Percentiles rank a stretch among this genome's conserved stretches.
phyloP scores from a whole-genome alignment of 2,329 filamentous ascomycete genomes.

The Gaeumannomyces sp. region DNA sequence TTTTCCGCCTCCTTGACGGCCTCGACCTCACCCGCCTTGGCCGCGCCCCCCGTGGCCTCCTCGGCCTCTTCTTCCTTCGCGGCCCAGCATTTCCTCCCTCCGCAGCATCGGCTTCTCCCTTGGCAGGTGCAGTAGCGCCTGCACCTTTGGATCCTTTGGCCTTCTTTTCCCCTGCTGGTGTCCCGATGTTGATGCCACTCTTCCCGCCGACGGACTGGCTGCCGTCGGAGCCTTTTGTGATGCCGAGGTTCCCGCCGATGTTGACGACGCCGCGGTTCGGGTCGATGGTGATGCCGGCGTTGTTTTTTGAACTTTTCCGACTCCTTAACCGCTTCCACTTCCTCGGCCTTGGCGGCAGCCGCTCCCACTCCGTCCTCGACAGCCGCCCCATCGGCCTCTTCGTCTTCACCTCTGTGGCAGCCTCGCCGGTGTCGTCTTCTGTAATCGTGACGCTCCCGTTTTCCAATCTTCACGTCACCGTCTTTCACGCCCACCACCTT shows the following conservation, averaged over 20 bases:
- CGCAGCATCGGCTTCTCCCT: background rate
- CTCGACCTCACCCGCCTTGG: background rate
- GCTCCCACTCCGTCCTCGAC: background rate
- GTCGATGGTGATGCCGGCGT: constrained; percentile 16
- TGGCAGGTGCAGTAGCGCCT: background rate
- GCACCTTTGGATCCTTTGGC: background rate
- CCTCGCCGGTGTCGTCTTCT: background rate
- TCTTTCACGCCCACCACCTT: background rate
- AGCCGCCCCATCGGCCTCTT: background rate
- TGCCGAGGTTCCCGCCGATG: constrained; percentile 17
- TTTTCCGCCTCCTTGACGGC: background rate
- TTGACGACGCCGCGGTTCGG: constrained; percentile 14
- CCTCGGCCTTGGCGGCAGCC: constrained; percentile 8
- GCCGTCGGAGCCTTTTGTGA: constrained; percentile 18
- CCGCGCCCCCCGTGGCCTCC: background rate
- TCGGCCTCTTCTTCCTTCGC: background rate
- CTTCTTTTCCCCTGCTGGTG: background rate
- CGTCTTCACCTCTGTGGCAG: background rate
- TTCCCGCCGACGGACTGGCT: constrained; percentile 18
- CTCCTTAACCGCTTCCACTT: constrained; percentile 13
- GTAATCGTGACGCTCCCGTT: background rate
- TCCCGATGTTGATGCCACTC: constrained; percentile 17
- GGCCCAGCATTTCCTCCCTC: background rate
- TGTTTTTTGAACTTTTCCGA: constrained; percentile 17
- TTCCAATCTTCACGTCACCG: background rate